Evolutionary conservation across 1,139 yeast species (phyloP), one percentile per base, ranked within the genome.

Genomic region (Starmera stellimalicola): DNA sequence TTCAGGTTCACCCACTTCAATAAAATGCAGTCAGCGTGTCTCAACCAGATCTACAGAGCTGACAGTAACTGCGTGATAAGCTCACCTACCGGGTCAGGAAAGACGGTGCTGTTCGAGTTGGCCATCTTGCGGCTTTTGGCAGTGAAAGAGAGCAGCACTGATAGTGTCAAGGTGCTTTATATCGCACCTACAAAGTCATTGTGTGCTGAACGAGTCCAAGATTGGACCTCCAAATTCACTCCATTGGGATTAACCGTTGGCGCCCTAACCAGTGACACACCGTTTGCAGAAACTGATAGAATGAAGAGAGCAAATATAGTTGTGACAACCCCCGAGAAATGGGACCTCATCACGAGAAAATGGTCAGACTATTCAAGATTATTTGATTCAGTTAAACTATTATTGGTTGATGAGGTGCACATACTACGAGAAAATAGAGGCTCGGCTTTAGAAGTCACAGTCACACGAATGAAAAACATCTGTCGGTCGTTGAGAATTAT

Each of bases 41-140:
- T 67, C 39, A 37, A 52, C 1, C 23, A 37, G 1, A 40, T 70
- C 3, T 71, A 60, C 42, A 43, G 55, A 3, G 33, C 48, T 2
- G 45, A 52, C n/a, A 41, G 52, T 15, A 72, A 68, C 39, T 63
- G 69, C 39, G 68, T 72, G 2, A 54, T 72, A 11, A 62, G 72
- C 26, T 58, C 77, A 3, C 78, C 78, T 0, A 69, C 77, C 0
- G 77, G 78, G 0, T 68, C 77, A 1, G 77, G 78, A 0, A 73
- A 72, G 43, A 71, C 77, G 0, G 76, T 64, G 0, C 44, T 72
- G 4, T 70, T 70, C 43, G 77, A 73, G 44, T 44, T 73, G 26
- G 73, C 77, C 0, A 66, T 72, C 1, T 41, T 70, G n/a, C 49
- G 60, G 16, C 40, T 61, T 16, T 37, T 68, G 11, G 46, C 47